Evolutionary conservation across 257 asterid species (phyloP).

Genomic region (Apocynum venetum): DNA sequence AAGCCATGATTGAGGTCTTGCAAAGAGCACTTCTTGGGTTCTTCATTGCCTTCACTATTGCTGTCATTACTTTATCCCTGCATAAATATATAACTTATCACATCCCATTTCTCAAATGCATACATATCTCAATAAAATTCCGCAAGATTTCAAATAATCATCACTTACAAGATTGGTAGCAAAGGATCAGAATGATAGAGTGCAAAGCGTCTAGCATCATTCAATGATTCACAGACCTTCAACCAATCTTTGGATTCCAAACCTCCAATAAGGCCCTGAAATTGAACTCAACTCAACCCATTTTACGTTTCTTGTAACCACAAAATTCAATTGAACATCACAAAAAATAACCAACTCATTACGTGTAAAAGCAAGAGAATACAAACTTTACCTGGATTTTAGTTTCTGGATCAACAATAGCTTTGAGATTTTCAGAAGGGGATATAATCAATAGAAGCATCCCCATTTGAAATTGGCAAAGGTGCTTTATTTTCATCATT

Average conservation of each 20-base stretch:
- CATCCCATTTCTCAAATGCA: background rate
- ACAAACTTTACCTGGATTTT: conserved; percentile 48
- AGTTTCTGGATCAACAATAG: conserved; percentile 55
- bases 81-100: conserved; percentile 12
- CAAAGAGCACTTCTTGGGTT: conserved; percentile 95
- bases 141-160: background rate
- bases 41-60: conserved; percentile 78
- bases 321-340: background rate
- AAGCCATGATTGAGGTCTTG: conserved; percentile 92
- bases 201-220: conserved; percentile 75
- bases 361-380: background rate
- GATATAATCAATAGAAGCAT: conserved; percentile 68
- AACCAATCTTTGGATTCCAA: conserved; percentile 94
- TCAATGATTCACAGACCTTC: conserved; percentile 82
- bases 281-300: background rate
- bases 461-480: conserved; percentile 26
- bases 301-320: no score
- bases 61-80: conserved; percentile 62
- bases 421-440: conserved; percentile 57
- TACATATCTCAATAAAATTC: background rate
- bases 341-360: background rate
- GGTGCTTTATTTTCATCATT: conserved; percentile 77
- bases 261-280: conserved; percentile 74
- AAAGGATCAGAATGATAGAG: conserved; percentile 56
- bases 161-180: conserved; percentile 68